A percentile compares a stretch with the other conserved stretches of the same genome.
These are phyloP conservation scores for Solanum habrochaites DNA, from an alignment of 257 asterid species.

Conservation along the genomic window DNA sequence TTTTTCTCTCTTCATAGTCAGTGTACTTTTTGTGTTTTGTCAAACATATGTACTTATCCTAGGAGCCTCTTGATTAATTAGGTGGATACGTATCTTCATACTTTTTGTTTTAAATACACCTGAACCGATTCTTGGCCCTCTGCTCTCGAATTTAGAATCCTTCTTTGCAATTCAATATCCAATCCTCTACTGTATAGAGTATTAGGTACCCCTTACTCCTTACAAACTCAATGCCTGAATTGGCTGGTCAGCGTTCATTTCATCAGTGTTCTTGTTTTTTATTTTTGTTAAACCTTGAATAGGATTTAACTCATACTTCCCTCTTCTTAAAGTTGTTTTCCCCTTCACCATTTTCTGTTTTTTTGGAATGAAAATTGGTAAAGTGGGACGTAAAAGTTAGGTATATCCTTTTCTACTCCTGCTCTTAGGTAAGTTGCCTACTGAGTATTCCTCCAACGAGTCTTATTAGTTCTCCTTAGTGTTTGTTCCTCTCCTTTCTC, in stretches of 20 bases:
- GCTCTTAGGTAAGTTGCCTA: not conserved
- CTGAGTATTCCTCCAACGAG: constrained; percentile 13
- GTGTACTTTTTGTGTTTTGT: not conserved
- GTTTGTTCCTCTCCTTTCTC: not conserved
- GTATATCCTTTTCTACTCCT: constrained; percentile 13
- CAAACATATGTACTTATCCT: not conserved
- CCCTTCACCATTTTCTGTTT: constrained; percentile 54
- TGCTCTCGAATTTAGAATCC: not conserved
- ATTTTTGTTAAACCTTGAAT: constrained; percentile 1
- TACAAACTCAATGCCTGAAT: constrained; percentile 2
- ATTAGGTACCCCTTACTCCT: not conserved
- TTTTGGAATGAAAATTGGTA: constrained; percentile 54
- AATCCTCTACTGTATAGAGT: not conserved
- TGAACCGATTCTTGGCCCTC: not conserved
- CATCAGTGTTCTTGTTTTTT: not conserved
- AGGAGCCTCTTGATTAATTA: not conserved
- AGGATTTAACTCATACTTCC: constrained; percentile 19
- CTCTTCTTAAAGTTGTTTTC: constrained; percentile 13
- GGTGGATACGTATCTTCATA: not conserved
- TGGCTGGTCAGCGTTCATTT: constrained; percentile 1
- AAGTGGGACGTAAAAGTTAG: constrained; percentile 26
- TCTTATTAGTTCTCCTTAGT: not conserved
- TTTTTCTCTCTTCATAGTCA: not conserved
- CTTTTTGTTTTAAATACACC: not conserved
- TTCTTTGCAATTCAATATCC: not conserved